Base-by-base conservation (phyloP, 2,329 filamentous ascomycete species). In the Diaporthe sp. region DNA sequence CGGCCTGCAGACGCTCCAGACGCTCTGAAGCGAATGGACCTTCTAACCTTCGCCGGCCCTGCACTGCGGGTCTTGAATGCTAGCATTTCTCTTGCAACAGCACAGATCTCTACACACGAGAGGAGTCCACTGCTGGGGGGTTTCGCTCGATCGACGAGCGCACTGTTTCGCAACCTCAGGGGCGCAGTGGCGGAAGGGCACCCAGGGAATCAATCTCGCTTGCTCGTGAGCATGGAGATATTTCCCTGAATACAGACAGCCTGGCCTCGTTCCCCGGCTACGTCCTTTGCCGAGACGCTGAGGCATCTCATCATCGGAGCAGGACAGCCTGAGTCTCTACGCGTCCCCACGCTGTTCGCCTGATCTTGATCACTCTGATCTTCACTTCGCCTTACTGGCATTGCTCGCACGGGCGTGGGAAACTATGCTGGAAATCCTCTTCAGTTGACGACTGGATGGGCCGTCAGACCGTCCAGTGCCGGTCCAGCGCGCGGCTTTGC, bases 191-290 rank as follows among this genome's bases (percentile, higher is more conserved):
- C n/a, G n/a, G 65, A 42, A 53, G 49, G 31, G 46, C 17, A 55
- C n/a, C 49, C 34, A 69, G 46, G 49, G 42, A 55, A 42, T 69
- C 65, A 69, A 42, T 55, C 65, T 69, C 49, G 65, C 65, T 55
- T 69, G 65, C 49, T 55, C 15, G 34, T 69, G 49, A 55, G 17
- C 34, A 69, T 55, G 34, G 49, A 22, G n/a, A 69, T 42, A 34
- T 42, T 34, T 39, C 34, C 13, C 65, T 55, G 65, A 15, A 13
- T 28, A 42, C 49, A 69, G 65, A 53, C 65, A 53, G 46, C 34
- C 65, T 55, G 46, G 65, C 34, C 65, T 69, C 65, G 42, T 42
- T 22, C n/a, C n/a, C 34, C 46, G 34, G 46, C 31, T 12, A 53
- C 34, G 62, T 12, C 34, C 65, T 53, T 39, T 39, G 65, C 65